Base-by-base conservation (phyloP, 768 basidiomycete species). In the Tulasnella sp. region DNA sequence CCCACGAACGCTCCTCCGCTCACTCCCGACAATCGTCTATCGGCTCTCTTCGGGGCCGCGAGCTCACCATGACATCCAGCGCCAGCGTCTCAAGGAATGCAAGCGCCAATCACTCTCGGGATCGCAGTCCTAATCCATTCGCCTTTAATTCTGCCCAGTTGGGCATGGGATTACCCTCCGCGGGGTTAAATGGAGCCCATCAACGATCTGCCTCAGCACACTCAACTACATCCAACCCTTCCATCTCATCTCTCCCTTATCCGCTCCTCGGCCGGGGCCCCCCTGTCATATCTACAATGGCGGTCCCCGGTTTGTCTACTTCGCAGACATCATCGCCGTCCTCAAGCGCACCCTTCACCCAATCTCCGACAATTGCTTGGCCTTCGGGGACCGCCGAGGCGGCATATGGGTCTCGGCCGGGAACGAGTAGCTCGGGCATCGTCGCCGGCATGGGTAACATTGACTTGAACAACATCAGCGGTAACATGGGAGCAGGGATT, bases 101-200 rank as follows among this genome's bases (percentile, higher is more conserved):
- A 8, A 54, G 48, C 34, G 48, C 76, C 46, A 77, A 77, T 20
- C 76, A 75, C 3, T 77, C 76, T 34, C 46, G 76, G 64, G 79
- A 80, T 73, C 79, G 48, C 11, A 72, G 64, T 41, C 78, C 78
- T n/a, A 80, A 80, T 80, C 79, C 79, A 4, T 80, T 80, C 22
- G 79, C 79, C 28, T 80, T 74, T 31, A 80, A 50, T 48, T 28
- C 74, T 72, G 41, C 72, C 11, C 79, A 80, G 42, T 75, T 64
- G 77, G 77, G 28, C 69, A 74, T 80, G 28, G 58, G 58, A 41
- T 2, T 75, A 16, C 74, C 31, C 34, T 31, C 50, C 40, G 37
- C 42, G 20, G 76, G 76, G 20, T 34, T 46, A 34, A 44, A 46
- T 76, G 76, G 42, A 12, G 31, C 46, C 7, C 79, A 80, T 74